These are phyloP conservation scores for Yamadazyma blattariae DNA, from an alignment of 1,139 yeast species.

Conservation along the genomic window DNA sequence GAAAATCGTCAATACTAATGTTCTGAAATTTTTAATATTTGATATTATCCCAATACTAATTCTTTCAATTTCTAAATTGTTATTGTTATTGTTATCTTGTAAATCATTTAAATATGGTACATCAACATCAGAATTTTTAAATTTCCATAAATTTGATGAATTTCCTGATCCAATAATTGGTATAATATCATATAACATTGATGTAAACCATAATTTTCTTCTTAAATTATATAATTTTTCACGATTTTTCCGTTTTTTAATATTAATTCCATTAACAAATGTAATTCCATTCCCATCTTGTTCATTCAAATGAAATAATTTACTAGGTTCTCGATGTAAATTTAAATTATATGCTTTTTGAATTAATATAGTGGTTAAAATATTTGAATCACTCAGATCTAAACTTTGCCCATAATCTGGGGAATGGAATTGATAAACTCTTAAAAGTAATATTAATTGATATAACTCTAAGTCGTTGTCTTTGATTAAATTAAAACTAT, in stretches of 20 bases:
- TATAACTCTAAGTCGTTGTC: conserved; percentile 13
- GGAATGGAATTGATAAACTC: conserved; percentile 16
- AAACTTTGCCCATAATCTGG: conserved; percentile 21
- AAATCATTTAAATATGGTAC: conserved; percentile 12
- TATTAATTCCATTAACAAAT: too few relatives aligned
- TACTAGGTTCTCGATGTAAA: conserved; percentile 14
- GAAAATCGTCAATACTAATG: too few relatives aligned
- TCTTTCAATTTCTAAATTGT: conserved; percentile 24
- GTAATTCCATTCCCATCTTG: too few relatives aligned
- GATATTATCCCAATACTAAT: conserved; percentile 13
- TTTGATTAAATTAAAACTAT: conserved; percentile 2
- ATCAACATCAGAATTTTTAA: conserved; percentile 15
- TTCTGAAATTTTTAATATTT: neutral
- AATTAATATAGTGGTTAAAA: conserved; percentile 7
- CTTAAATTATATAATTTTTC: conserved; percentile 12
- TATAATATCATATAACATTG: conserved; percentile 15
- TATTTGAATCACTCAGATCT: conserved; percentile 11
- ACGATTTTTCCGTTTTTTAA: too few relatives aligned
- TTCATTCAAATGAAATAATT: conserved; percentile 1
- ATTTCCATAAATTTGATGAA: conserved; percentile 11
- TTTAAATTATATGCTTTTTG: conserved; percentile 14
- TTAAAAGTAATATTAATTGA: conserved; percentile 18
- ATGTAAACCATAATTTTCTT: conserved; percentile 18
- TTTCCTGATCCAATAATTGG: conserved; percentile 14
- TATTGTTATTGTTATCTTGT: conserved; percentile 12